Conservation (phyloP, 495 filamentous ascomycete species). For the Thermochaetoides thermophila region DNA sequence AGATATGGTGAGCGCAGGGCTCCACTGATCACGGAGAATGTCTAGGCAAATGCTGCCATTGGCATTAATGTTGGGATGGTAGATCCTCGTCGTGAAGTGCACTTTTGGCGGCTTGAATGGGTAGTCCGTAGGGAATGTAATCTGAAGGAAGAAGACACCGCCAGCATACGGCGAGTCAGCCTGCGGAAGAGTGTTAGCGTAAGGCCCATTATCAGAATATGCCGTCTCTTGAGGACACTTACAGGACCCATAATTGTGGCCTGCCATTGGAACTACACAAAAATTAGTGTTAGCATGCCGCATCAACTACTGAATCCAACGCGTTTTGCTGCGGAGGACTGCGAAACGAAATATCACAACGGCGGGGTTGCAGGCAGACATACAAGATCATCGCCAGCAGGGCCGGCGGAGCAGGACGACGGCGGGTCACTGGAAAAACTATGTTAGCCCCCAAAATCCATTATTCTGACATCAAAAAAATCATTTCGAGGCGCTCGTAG, state of each 20-base stretch:
- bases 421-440: constrained; percentile 89
- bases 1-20: constrained; percentile 92
- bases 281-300: constrained; percentile 20
- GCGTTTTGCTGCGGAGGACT: too few relatives aligned
- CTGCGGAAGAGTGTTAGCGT: constrained; percentile 26
- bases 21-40: constrained; percentile 98
- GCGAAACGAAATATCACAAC: too few relatives aligned
- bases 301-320: too few relatives aligned
- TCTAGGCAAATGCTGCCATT: constrained; percentile 98
- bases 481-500: neutral
- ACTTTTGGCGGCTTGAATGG: constrained; percentile 99
- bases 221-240: constrained; percentile 31
- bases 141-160: constrained; percentile 95
- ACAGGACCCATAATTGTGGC: constrained; percentile 99
- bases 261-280: constrained; percentile 92
- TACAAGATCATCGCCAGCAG: constrained; percentile 95
- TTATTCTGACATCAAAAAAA: constrained; percentile 1
- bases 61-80: constrained; percentile 99
- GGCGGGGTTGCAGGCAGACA: constrained; percentile 20
- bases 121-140: constrained; percentile 99
- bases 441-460: too few relatives aligned
- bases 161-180: constrained; percentile 91
- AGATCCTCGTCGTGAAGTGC: constrained; percentile 99
- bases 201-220: neutral
- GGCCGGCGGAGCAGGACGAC: constrained; percentile 95